Base-by-base conservation (phyloP, 345 rosid genomes). In the Lenwebbia sp. region DNA sequence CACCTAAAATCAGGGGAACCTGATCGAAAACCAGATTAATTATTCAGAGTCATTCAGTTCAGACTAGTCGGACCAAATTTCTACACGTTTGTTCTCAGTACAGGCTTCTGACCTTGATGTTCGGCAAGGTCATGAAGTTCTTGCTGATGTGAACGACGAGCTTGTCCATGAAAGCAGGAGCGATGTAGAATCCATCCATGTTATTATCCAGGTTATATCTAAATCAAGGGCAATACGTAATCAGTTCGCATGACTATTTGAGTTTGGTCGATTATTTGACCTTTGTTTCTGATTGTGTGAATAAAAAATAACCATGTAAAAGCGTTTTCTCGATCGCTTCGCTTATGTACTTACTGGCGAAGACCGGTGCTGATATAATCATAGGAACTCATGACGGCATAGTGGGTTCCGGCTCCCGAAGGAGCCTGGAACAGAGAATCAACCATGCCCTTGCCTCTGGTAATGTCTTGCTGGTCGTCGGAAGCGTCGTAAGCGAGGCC, bases 161-260 rank as follows among this genome's bases (percentile, higher is more conserved):
- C 84, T 87, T 87, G 86, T 84, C 88, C 86, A 84, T 87, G 86
- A 87, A 87, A 26, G 88, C 88, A 23, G 88, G 88, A 23, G 88
- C 88, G 7, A 87, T 84, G 86, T 84, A 87, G 82, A 84, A 87
- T 11, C 88, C 88, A 19, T 87, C 88, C 88, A 84, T 52, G 84
- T 33, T 87, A 26, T 87, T 84, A 52, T 87, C 86, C 54, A 84
- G 49, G 55, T 41, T 41, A 13, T 76, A 75, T 57, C 86, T 83
- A 25, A 28, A 82, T 26, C 70, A 21, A 5, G 52, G 40, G 50
- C 23, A 82, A 10, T 28, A 85, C 8, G 9, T 13, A 47, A 19
- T 84, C 53, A 54, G 62, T 19, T 50, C 5, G 54, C 7, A 55
- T 30, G 53, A 57, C 81, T 10, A 28, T 25, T 25, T 30, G 53